Base-by-base conservation (phyloP, 257 asterid species). In the Solanum ahanhuiri region DNA sequence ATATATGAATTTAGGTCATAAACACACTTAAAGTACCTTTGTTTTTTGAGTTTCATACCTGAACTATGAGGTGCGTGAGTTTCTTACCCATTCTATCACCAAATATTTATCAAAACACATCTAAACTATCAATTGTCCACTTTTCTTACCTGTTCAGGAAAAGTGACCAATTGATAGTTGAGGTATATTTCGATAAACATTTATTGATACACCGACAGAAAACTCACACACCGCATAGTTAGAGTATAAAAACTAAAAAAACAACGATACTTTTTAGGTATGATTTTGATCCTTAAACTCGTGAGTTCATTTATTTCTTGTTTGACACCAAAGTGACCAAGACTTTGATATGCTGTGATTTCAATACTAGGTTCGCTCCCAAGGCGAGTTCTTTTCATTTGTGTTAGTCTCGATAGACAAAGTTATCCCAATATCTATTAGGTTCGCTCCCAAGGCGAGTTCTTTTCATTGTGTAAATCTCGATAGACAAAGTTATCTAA, bases 11-110 rank as follows among this genome's bases (percentile, higher is more conserved):
- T 4, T 15, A 60, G 31, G 70, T 63, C 7, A 11, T 9, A 63
- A 63, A 63, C 17, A 63, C 0, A 2, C 3, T 0, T 60, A 9
- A n/a, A n/a, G 31, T n/a, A n/a, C 23, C 12, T 10, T 63, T 0
- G 0, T n/a, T 63, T 63, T 63, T 63, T 63, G 31, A 63, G 31
- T 63, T 63, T 63, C 7, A 10, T 60, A n/a, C 6, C 14, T 60
- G 30, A 60, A 60, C 15, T 6, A 54, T 18, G 23, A 57, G 64
- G 64, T 57, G 64, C 11, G 64, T 57, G 64, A 60, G 31, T 60
- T n/a, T 60, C 1, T 0, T 60, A 22, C 15, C 7, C 1, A 0
- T 60, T 4, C 1, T 60, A 60, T 60, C 30, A 22, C 5, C 30
- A 2, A 60, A 60, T 60, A 0, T 4, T n/a, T 60, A n/a, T n/a